Conservation (phyloP, 2,329 filamentous ascomycete genomes). For the Talaromyces marneffei region DNA sequence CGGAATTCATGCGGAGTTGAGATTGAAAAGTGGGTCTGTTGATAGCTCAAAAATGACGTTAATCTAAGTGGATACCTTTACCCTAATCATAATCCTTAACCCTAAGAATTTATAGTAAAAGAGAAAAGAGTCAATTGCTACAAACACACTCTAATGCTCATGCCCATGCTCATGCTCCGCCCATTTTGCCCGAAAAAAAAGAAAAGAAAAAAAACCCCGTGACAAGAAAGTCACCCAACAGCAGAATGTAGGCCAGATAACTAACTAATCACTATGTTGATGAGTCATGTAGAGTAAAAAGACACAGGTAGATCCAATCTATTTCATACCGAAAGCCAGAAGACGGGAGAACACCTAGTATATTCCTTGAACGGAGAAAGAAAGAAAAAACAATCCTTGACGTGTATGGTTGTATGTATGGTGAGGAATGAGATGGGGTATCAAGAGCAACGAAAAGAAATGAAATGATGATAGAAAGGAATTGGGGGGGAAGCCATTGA, state of each 20-base stretch:
- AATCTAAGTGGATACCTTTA: background rate
- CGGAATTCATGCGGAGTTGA: constrained; percentile 1
- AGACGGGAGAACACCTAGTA: background rate
- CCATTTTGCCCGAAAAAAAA: background rate
- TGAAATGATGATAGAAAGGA: constrained; percentile 11
- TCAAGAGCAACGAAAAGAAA: constrained; percentile 6
- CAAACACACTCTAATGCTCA: background rate
- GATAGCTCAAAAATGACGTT: background rate
- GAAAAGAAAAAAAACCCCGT: background rate
- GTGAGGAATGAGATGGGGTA: constrained; percentile 9
- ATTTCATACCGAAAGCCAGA: background rate
- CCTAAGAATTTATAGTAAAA: background rate
- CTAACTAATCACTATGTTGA: background rate
- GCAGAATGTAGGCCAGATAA: background rate
- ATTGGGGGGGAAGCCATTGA: constrained; percentile 8
- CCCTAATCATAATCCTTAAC: background rate
- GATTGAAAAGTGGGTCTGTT: background rate
- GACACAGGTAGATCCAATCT: background rate
- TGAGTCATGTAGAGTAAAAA: background rate
- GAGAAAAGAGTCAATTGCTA: background rate
- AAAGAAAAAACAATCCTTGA: constrained; percentile 1
- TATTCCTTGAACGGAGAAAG: background rate
- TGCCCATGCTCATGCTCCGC: constrained; percentile 2
- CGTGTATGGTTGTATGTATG: background rate
- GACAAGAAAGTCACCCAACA: background rate